Evolutionary conservation across 441 rosid species (phyloP), one percentile per base, ranked within the genome.

Genomic region (Populus hybrid): DNA sequence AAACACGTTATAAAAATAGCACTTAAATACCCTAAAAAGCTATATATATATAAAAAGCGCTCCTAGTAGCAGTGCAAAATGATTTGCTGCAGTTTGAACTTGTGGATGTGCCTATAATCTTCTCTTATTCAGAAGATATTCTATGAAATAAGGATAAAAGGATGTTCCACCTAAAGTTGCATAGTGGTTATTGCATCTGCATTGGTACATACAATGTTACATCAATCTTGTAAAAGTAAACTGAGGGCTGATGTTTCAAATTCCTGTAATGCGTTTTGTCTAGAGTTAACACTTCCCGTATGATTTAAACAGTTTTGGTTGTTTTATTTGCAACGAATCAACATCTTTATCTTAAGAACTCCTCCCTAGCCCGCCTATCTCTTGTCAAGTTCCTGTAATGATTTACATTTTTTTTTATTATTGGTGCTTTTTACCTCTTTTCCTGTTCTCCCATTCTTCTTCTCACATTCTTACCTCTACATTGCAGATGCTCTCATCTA

Each of bases 401-500:
- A 40, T 40, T 40, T 40, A 40, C 50, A 10, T 3, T 40, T 40
- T 11, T 40, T 10, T 1, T 3, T 42, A 3, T 10, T 23, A 73
- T 9, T 36, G 14, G 23, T 72, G 38, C 21, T 67, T 53, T 40
- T 30, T 23, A 67, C 23, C 42, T 23, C 26, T 34, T 66, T 20
- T 2, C 35, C 71, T 10, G 0, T 42, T 14, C n/a, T 59, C 18
- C 66, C 24, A 9, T 70, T 38, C 3, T 14, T 16, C 40, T 74
- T 35, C 74, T 79, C 18, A 50, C 70, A 6, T 65, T 40, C 69
- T 30, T 53, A 63, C 23, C 36, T 67, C 75, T 24, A 74, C 77
- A 67, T 8, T 82, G 81, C 92, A 94, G 97, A 94, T 94, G 98
- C 97, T 94, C 57, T 86, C 98, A 35, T 94, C 98, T 64, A 94